Conservation (phyloP, 352 stramenopile species). For the Globisporangium takayamanum region DNA sequence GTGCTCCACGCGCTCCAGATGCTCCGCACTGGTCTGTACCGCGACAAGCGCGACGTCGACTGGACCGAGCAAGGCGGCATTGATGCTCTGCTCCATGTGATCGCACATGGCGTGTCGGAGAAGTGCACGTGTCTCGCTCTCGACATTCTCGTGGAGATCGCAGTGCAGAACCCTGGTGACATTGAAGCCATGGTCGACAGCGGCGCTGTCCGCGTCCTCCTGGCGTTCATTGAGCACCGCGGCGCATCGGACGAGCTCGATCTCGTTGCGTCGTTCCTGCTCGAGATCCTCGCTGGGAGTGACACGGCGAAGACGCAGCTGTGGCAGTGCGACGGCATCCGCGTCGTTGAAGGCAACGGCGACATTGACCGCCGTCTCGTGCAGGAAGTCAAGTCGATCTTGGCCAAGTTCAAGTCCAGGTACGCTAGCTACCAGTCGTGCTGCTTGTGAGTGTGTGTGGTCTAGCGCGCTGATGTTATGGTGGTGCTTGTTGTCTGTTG, state of each 20-base stretch:
- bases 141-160: slow-evolving; percentile 34
- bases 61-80: slow-evolving; percentile 36
- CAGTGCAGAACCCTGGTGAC: slow-evolving; percentile 27
- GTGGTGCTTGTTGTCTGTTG: neutral
- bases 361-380: slow-evolving; percentile 42
- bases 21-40: slow-evolving; percentile 26
- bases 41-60: slow-evolving; percentile 20
- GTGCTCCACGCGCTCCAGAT: slow-evolving; percentile 27
- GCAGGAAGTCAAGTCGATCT: slow-evolving; percentile 54
- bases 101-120: slow-evolving; percentile 33
- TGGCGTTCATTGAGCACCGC: slow-evolving; percentile 34
- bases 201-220: slow-evolving; percentile 39
- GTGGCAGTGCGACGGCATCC: slow-evolving; percentile 33
- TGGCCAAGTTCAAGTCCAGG: slow-evolving; percentile 50
- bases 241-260: slow-evolving; percentile 30
- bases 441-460: neutral
- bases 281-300: slow-evolving; percentile 36
- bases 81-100: slow-evolving; percentile 31
- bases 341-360: slow-evolving; percentile 30
- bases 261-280: slow-evolving; percentile 38
- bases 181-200: slow-evolving; percentile 33
- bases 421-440: neutral
- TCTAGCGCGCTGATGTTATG: neutral
- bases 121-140: slow-evolving; percentile 28
- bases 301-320: slow-evolving; percentile 36